Base-by-base conservation (phyloP, 768 basidiomycete species). In the Podaxis sp. region DNA sequence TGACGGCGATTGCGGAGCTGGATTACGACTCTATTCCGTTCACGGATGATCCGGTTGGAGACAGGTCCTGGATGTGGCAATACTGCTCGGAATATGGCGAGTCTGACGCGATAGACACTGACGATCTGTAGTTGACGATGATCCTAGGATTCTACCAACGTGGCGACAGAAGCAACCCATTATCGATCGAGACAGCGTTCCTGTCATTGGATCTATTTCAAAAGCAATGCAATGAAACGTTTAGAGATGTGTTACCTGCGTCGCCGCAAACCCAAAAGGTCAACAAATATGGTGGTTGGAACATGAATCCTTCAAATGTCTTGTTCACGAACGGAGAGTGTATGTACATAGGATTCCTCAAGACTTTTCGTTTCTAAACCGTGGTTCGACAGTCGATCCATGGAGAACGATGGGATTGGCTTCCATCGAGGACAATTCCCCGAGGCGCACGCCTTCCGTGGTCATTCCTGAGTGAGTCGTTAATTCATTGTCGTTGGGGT, bases 361-460 rank as follows among this genome's bases (percentile, higher is more conserved):
- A 10, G n/a, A 33, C 33, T 41, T 24, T 15, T 4, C 8, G 44
- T 28, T 17, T 26, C 6, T 53, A 26, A 51, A 44, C 22, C 8
- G 13, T 55, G 15, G 8, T 58, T 40, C 41, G 50, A 46, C 4
- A 83, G 82, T 82, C 60, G 81, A 83, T 64, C 82, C 81, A 3
- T 83, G 82, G 82, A 70, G 81, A 33, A 83, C 81, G 4, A 78
- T 82, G 80, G 78, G 81, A 1, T 71, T 83, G 2, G 80, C 79
- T 3, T 82, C 81, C 2, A 81, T 81, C 37, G 82, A 83, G 65
- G 61, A 73, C 5, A 79, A 82, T 62, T 72, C 81, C 6, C 82
- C 82, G 12, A 73, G 76, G 17, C 75, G 82, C 4, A 70, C 69
- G 36, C 76, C 81, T 15, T 76, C 75, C 0, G 70, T 68, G 2